phyloP scores from a whole-genome alignment of 352 stramenopile species.

The Phytopythium kandeliae region DNA sequence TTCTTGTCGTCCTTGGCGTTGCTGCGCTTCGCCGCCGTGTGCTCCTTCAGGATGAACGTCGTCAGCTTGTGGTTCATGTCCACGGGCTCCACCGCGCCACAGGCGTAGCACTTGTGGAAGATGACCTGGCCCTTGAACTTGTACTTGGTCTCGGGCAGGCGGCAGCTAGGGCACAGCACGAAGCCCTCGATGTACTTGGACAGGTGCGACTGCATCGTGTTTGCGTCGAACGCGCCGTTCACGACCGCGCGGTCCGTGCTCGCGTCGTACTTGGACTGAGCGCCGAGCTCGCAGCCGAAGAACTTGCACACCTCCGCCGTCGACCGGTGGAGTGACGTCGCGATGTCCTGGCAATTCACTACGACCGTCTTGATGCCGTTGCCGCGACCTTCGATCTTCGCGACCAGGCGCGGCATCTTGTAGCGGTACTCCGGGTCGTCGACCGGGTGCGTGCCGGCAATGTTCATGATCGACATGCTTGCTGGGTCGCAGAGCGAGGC shows the following conservation, averaged over 20 bases:
- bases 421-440: slow-evolving; percentile 97
- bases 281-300: slow-evolving; percentile 97
- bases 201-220: slow-evolving; percentile 93
- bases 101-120: slow-evolving; percentile 98
- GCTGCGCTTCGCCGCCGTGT: slow-evolving; percentile 90
- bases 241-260: slow-evolving; percentile 95
- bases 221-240: slow-evolving; percentile 94
- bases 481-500: neutral
- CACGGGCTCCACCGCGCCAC: slow-evolving; percentile 94
- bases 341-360: slow-evolving; percentile 96
- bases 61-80: slow-evolving; percentile 99
- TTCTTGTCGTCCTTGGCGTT: slow-evolving; percentile 85
- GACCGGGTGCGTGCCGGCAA: slow-evolving; percentile 85
- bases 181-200: slow-evolving; percentile 99
- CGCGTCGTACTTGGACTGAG: slow-evolving; percentile 97
- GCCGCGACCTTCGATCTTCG: slow-evolving; percentile 98
- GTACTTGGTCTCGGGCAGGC: slow-evolving; percentile 98
- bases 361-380: slow-evolving; percentile 99
- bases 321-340: slow-evolving; percentile 89
- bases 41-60: slow-evolving; percentile 96
- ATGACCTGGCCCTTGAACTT: slow-evolving; percentile 98
- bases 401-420: slow-evolving; percentile 97
- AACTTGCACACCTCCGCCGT: slow-evolving; percentile 98
- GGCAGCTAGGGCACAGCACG: slow-evolving; percentile 96
- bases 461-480: slow-evolving; percentile 88